Base-by-base conservation (phyloP, 257 asterid species). In the Nicotiana knightiana region DNA sequence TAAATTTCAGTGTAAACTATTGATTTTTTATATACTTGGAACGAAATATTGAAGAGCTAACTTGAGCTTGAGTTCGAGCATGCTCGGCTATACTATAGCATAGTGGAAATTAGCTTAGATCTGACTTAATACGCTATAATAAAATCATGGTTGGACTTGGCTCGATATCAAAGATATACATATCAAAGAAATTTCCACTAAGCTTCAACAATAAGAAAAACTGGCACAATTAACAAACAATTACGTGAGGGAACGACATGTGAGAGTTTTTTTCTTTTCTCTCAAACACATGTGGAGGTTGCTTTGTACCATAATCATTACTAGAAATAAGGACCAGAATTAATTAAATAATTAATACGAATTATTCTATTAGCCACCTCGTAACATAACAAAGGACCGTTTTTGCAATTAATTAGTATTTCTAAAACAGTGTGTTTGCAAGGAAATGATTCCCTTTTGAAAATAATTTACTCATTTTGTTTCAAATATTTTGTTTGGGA, bases 351-450 rank as follows among this genome's bases (percentile, higher is more conserved):
- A 59, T 37, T 79, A 53, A 48, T 63, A 63, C 4, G 65, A 73
- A 28, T 73, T 83, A 63, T 55, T 62, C 87, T 79, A 70, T 83
- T 79, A 68, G 80, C 67, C 84, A 81, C 84, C 82, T 37, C 54
- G 83, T 51, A 4, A 35, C 32, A 76, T 64, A 32, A 33, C 59
- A 76, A 35, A 76, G 30, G 30, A 81, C 58, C 37, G 59, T 43
- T 35, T 43, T 70, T 43, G 2, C 16, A 70, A 54, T 9, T 55
- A 18, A 13, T 71, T 55, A 3, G 8, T 68, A 13, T 79, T 35
- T 12, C 9, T 59, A 5, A 79, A 63, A 55, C 63, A 57, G 17
- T 67, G 18, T 16, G 51, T 11, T 18, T 54, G 70, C 8, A 57
- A 39, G 37, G 37, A 82, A 82, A 43, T 75, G 76, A 82, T 73